Conservation (phyloP, 139 green algal species). For the Eudorina sp. region DNA sequence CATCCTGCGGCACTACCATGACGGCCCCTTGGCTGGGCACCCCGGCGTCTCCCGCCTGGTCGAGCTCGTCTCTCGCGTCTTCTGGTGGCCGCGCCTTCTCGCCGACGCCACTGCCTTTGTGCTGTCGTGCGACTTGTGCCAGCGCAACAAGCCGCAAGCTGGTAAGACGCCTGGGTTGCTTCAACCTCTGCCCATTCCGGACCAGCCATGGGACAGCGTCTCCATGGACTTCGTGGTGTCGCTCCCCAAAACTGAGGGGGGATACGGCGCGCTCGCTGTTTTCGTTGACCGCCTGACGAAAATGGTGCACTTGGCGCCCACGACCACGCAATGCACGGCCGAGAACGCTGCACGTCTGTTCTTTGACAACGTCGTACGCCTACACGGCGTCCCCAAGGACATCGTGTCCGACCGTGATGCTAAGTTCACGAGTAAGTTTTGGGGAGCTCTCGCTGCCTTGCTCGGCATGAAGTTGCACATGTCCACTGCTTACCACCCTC, state of each 20-base stretch:
- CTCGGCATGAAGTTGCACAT: too few relatives aligned
- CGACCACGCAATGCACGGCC: constrained; percentile 33
- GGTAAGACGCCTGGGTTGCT: background rate
- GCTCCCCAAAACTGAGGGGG: constrained; percentile 22
- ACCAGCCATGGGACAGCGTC: background rate
- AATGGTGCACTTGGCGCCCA: constrained; percentile 56
- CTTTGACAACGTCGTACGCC: constrained; percentile 1
- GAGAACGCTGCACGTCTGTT: constrained; percentile 49
- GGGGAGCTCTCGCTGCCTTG: constrained; percentile 22
- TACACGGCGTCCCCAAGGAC: constrained; percentile 23
- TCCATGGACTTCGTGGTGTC: background rate
- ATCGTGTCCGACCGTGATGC: constrained; percentile 44
- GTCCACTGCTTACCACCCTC: too few relatives aligned
- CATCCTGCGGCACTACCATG: background rate
- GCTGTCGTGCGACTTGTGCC: constrained; percentile 38
- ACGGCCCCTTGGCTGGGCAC: background rate
- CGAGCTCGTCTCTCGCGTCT: background rate
- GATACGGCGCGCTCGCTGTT: constrained; percentile 54
- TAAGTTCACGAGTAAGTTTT: constrained; percentile 45
- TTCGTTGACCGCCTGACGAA: constrained; percentile 66
- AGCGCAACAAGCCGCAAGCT: background rate
- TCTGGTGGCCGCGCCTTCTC: constrained; percentile 45
- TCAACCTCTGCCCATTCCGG: background rate
- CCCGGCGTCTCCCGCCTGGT: background rate
- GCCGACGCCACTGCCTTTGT: constrained; percentile 39